phyloP scores from a whole-genome alignment of 2,329 filamentous ascomycete genomes.

The Aspergillus novoparasiticus region DNA sequence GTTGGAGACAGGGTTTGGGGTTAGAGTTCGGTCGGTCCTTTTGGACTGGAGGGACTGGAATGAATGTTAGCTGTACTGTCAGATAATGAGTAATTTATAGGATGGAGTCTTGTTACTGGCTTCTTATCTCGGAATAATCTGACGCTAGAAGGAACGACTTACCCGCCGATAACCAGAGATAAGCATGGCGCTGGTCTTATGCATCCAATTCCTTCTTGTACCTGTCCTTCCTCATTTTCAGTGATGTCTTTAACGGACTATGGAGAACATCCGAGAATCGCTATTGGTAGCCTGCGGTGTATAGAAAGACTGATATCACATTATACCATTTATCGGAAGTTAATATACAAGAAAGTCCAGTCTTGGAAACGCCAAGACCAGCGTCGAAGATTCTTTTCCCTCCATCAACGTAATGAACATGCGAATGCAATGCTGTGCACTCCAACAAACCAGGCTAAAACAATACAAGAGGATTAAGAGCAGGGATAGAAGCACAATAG shows the following conservation, averaged over 20 bases:
- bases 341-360: constrained; percentile 38
- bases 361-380: constrained; percentile 8
- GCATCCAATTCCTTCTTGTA: neutral
- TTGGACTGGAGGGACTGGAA: neutral
- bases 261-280: neutral
- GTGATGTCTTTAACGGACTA: neutral
- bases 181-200: neutral
- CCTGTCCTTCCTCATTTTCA: neutral
- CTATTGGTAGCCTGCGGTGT: neutral
- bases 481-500: constrained; percentile 30
- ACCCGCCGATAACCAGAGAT: neutral
- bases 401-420: constrained; percentile 20
- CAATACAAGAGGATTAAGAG: constrained; percentile 25
- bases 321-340: constrained; percentile 35
- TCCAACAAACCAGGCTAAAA: constrained; percentile 8
- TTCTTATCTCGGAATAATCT: neutral
- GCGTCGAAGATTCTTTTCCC: constrained; percentile 9
- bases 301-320: constrained; percentile 16
- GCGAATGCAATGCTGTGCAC: constrained; percentile 7
- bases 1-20: neutral
- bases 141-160: neutral
- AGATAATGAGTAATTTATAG: neutral
- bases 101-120: neutral
- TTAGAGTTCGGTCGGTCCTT: neutral
- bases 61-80: neutral